Evolutionary conservation across 176 grass and related monocot genomes (phyloP).

Genomic region (Elaeis guineensis): DNA sequence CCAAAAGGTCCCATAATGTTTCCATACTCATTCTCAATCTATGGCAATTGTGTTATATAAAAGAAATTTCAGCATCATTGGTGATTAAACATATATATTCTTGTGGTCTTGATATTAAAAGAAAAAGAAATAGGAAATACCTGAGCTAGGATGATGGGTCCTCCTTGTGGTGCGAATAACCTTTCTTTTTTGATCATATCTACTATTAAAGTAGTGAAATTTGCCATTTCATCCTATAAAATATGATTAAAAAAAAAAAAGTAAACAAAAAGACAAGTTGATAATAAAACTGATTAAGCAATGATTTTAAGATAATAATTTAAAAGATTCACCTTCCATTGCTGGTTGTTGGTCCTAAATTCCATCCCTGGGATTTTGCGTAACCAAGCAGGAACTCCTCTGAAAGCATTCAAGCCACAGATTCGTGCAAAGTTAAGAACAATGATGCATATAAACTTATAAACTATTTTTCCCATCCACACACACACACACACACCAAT

Average conservation of each 20-base stretch:
- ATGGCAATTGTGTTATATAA: neutral
- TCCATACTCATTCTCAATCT: conserved; percentile 90
- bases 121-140: conserved; percentile 1
- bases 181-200: conserved; percentile 44
- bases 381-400: conserved; percentile 46
- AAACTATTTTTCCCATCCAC: neutral
- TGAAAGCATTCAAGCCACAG: neutral
- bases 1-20: conserved; percentile 33
- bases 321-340: conserved; percentile 30
- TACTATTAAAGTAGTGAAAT: conserved; percentile 41
- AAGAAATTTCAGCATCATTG: no score
- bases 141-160: conserved; percentile 79
- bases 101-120: no score
- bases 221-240: conserved; percentile 40
- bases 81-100: no score
- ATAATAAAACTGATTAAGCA: neutral
- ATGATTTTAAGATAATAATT: neutral
- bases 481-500: neutral
- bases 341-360: conserved; percentile 41
- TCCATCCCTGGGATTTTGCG: conserved; percentile 41
- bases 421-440: neutral
- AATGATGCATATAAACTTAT: neutral
- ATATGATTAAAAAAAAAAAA: neutral
- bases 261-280: neutral
- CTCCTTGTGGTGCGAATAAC: conserved; percentile 64